phyloP scores from a whole-genome alignment of 2,329 filamentous ascomycete genomes.

The Hypoxylon sp. region DNA sequence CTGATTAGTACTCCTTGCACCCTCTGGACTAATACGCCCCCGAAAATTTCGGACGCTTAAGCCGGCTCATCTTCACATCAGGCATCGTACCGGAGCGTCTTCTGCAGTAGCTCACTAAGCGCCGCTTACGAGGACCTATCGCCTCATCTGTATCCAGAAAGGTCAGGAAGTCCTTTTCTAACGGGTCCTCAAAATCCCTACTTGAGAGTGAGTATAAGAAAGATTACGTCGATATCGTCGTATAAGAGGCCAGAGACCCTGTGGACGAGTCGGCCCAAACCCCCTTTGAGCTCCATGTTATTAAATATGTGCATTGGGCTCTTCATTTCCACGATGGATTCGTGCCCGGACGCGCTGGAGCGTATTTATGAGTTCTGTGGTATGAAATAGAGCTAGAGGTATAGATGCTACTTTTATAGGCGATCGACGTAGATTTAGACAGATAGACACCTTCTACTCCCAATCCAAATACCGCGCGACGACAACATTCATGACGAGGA shows the following conservation, averaged over 20 bases:
- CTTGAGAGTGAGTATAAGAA: slow-evolving; percentile 53
- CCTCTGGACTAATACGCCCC: slow-evolving; percentile 78
- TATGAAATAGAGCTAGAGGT: slow-evolving; percentile 28
- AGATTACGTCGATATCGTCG: slow-evolving; percentile 58
- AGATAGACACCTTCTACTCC: slow-evolving; percentile 1
- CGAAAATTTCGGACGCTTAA: slow-evolving; percentile 66
- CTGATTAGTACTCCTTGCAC: slow-evolving; percentile 83
- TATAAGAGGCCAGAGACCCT: slow-evolving; percentile 59
- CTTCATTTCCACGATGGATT: slow-evolving; percentile 70
- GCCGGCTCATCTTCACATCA: slow-evolving; percentile 68
- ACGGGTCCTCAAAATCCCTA: slow-evolving; percentile 39
- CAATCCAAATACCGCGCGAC: background rate
- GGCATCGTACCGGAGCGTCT: slow-evolving; percentile 69
- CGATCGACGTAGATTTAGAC: slow-evolving; percentile 10
- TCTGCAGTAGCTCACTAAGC: slow-evolving; percentile 64
- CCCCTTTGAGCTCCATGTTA: slow-evolving; percentile 64
- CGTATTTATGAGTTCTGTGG: slow-evolving; percentile 67
- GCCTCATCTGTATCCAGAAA: slow-evolving; percentile 56
- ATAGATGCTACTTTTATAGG: background rate
- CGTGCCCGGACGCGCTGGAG: slow-evolving; percentile 59
- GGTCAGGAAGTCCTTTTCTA: slow-evolving; percentile 34
- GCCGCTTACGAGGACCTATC: slow-evolving; percentile 66
- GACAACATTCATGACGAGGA: slow-evolving; percentile 5
- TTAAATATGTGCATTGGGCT: slow-evolving; percentile 71
- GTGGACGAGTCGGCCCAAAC: slow-evolving; percentile 47